Base-by-base conservation (phyloP, 371 early-diverging fungal genomes). In the Rhizopus delemar region DNA sequence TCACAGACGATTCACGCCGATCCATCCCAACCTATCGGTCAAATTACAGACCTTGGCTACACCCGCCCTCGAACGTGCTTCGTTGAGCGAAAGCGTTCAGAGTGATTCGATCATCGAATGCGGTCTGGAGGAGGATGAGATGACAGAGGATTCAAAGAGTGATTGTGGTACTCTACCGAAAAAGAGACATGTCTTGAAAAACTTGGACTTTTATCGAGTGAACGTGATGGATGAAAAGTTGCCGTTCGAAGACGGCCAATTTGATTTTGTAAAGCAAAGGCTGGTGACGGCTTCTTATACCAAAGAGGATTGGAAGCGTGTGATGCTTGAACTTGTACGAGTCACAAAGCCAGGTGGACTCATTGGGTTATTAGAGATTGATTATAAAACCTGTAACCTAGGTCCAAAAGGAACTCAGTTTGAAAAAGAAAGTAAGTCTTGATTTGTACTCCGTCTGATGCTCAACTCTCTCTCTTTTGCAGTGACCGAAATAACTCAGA, bases 291-390 rank as follows among this genome's bases (percentile, higher is more conserved):
- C 63, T 13, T 32, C 60, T 3, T 73, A 60, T 59, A 70, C 68
- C 0, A 11, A 46, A 28, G 29, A 41, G 5, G 56, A 67, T 56
- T 73, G 74, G 74, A 22, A 28, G 12, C 29, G 8, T 48, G 48
- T 48, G 8, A 8, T 48, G 29, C 41, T 35, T 8, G 43, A 57
- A 15, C 16, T 52, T 7, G 38, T 33, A n/a, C 53, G 57, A 39
- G 58, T 77, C n/a, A 55, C 71, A 28, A 70, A 71, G 29, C 77
- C 77, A 35, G 77, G 77, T 9, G 77, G 77, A n/a, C 73, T 66
- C 58, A 51, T 77, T 22, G 73, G 71, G 53, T 28, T 70, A 22
- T 51, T 77, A 15, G 80, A 79, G 35, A 57, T 66, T 6, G 70
- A 69, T 39, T 62, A 62, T 49, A 43, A 45, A 16, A 56, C 59